Evolutionary conservation across 768 basidiomycete genomes (phyloP).

Genomic region (Xerocomus spinulosus): DNA sequence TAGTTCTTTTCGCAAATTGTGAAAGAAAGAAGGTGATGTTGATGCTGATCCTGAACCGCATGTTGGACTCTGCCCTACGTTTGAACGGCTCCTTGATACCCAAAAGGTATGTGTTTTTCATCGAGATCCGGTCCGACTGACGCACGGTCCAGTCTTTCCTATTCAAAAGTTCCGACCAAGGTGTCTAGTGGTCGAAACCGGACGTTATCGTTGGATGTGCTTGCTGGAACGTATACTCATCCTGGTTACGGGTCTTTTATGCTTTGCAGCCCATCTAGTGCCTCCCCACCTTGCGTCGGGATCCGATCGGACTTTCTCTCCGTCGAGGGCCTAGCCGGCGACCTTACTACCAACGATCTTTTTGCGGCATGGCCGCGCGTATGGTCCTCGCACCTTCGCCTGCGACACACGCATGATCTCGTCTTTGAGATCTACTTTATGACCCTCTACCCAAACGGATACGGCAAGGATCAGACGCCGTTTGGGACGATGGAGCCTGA

Average conservation of each 20-base stretch:
- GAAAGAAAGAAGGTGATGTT: slow-evolving; percentile 13
- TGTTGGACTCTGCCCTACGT: slow-evolving; percentile 24
- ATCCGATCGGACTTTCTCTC: slow-evolving; percentile 28
- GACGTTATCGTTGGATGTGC: slow-evolving; percentile 15
- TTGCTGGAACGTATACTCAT: slow-evolving; percentile 35
- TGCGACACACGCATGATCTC: slow-evolving; percentile 16
- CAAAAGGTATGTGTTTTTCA: slow-evolving; percentile 4
- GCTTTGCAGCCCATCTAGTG: slow-evolving; percentile 31
- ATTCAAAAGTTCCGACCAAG: neutral
- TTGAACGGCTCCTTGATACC: neutral
- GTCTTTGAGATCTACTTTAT: slow-evolving; percentile 14
- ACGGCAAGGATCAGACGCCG: slow-evolving; percentile 34
- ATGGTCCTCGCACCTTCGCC: slow-evolving; percentile 37
- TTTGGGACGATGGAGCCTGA: slow-evolving; percentile 19
- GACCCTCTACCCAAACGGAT: slow-evolving; percentile 34
- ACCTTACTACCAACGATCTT: slow-evolving; percentile 13
- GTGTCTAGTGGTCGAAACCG: neutral
- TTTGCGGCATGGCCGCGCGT: slow-evolving; percentile 31
- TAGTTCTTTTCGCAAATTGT: slow-evolving; percentile 34
- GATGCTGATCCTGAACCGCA: slow-evolving; percentile 6
- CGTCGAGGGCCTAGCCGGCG: slow-evolving; percentile 12
- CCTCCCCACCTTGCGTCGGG: slow-evolving; percentile 19
- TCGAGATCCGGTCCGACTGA: slow-evolving; percentile 1
- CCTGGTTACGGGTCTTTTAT: slow-evolving; percentile 37
- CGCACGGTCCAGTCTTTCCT: neutral